Conservation (phyloP, 768 basidiomycete species). For the Kwoniella sp. region DNA sequence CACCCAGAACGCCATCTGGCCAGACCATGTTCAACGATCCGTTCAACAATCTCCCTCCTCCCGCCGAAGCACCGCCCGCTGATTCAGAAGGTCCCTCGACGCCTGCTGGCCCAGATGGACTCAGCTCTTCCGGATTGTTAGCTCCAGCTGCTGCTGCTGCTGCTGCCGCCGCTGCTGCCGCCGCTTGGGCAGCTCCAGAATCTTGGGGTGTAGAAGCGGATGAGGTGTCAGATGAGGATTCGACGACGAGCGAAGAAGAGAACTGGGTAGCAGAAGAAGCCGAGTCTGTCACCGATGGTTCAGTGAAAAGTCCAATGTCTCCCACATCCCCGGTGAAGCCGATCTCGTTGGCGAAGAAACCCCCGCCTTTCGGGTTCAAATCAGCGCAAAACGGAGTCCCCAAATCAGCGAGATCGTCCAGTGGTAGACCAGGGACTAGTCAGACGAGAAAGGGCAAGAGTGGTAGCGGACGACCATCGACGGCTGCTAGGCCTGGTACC, state of each 20-base stretch:
- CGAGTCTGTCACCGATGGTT: background rate
- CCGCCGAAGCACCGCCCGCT: background rate
- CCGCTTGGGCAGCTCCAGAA: constrained; percentile 60
- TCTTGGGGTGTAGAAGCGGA: constrained; percentile 60
- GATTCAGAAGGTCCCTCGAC: background rate
- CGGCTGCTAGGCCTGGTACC: constrained; percentile 33
- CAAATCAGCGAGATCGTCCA: constrained; percentile 20
- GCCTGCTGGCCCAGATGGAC: background rate
- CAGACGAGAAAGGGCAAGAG: constrained; percentile 20
- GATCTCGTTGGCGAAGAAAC: constrained; percentile 20
- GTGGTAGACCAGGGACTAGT: constrained; percentile 23
- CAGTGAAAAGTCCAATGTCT: constrained; percentile 6
- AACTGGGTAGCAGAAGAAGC: constrained; percentile 12
- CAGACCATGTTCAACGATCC: constrained; percentile 51
- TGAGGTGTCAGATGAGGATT: constrained; percentile 35
- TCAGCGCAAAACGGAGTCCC: constrained; percentile 26
- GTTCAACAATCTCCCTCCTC: constrained; percentile 29
- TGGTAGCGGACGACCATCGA: constrained; percentile 33
- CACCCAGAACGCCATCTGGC: constrained; percentile 4
- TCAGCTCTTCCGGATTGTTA: background rate
- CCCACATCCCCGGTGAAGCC: constrained; percentile 2
- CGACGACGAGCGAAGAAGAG: constrained; percentile 20
- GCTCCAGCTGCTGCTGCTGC: constrained; percentile 29
- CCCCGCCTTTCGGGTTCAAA: constrained; percentile 52
- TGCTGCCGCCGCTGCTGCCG: constrained; percentile 57